phyloP scores from a whole-genome alignment of 2,329 filamentous ascomycete species.

The Botrytis squamosa region DNA sequence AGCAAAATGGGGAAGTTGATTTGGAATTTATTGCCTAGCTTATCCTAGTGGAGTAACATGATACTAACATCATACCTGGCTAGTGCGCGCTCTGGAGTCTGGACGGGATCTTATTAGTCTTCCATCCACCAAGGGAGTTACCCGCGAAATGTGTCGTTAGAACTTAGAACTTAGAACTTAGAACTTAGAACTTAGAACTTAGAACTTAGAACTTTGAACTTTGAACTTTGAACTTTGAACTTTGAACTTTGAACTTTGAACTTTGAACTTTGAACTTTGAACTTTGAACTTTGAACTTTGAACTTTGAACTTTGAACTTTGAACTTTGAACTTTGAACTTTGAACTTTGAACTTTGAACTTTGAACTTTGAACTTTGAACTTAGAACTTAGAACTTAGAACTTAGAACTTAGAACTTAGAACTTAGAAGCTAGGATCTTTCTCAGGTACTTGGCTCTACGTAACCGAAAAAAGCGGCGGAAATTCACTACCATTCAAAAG shows the following conservation, averaged over 20 bases:
- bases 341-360: not conserved
- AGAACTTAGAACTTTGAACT: not conserved
- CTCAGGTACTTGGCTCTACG: not conserved
- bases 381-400: not conserved
- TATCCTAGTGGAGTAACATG: not conserved
- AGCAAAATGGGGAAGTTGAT: constrained; percentile 7
- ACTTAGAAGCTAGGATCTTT: constrained; percentile 5
- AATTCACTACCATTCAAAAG: too few relatives aligned
- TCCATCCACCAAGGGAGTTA: not conserved
- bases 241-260: not conserved
- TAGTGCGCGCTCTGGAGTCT: not conserved
- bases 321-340: not conserved
- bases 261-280: not conserved
- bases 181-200: not conserved
- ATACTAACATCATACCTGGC: not conserved
- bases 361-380: not conserved
- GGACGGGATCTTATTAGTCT: not conserved
- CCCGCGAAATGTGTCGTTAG: not conserved
- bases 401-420: not conserved
- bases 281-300: not conserved
- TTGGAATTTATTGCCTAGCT: not conserved
- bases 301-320: not conserved
- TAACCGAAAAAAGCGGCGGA: too few relatives aligned
- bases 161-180: not conserved
- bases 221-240: not conserved